Conservation (phyloP, 495 filamentous ascomycete species). For the Cairneyella variabilis region DNA sequence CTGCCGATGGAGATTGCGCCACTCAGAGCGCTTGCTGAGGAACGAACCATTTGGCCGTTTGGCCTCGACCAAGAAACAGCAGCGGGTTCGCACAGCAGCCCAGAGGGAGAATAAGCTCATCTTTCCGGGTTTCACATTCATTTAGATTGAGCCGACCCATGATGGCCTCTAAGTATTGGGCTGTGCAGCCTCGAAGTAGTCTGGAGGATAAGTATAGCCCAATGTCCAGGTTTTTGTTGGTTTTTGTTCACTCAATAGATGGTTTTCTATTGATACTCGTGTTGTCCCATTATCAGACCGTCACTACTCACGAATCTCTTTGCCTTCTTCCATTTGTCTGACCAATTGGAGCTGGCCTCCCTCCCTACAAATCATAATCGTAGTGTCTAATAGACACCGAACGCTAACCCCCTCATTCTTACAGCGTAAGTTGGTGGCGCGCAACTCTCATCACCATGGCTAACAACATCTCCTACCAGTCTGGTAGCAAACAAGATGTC, state of each 20-base stretch:
- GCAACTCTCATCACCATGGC: slow-evolving; percentile 8
- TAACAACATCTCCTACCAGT: slow-evolving; percentile 16
- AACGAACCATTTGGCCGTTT: slow-evolving; percentile 24
- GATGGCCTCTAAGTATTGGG: slow-evolving; percentile 28
- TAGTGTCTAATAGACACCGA: slow-evolving; percentile 26
- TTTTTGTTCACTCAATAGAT: slow-evolving; percentile 24
- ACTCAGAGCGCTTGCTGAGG: slow-evolving; percentile 18
- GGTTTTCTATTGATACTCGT: slow-evolving; percentile 11
- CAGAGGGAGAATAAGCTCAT: slow-evolving; percentile 19
- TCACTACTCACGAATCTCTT: slow-evolving; percentile 32
- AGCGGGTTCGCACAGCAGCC: slow-evolving; percentile 12
- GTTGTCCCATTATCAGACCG: slow-evolving; percentile 22
- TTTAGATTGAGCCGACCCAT: slow-evolving; percentile 27
- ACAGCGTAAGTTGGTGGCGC: slow-evolving; percentile 19
- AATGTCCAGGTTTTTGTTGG: slow-evolving; percentile 21
- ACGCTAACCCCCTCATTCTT: slow-evolving; percentile 7
- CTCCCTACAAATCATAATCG: slow-evolving; percentile 20
- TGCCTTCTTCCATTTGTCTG: slow-evolving; percentile 22
- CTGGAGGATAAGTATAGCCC: slow-evolving; percentile 26
- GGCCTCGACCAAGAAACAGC: slow-evolving; percentile 30
- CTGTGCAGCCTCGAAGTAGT: slow-evolving; percentile 30
- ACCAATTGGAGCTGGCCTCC: slow-evolving; percentile 41
- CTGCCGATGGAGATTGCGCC: slow-evolving; percentile 2
- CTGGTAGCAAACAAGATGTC: slow-evolving; percentile 42
- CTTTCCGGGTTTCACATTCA: slow-evolving; percentile 43